A percentile compares a stretch with the other conserved stretches of the same genome.
Conservation (phyloP, 148 eudicot species). For the Chenopodium suecicum region DNA sequence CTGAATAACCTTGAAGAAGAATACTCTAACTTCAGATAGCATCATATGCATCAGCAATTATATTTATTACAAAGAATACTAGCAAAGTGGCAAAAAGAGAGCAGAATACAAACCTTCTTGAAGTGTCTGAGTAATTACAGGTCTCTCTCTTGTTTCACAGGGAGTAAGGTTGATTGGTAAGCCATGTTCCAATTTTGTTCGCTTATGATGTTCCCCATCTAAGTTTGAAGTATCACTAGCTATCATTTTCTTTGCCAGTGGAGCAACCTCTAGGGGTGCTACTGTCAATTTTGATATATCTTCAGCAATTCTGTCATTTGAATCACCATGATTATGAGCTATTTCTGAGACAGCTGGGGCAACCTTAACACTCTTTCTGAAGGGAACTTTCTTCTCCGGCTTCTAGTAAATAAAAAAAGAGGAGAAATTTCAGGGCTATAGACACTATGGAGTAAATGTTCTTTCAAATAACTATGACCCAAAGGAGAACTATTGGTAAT, state of each 20-base stretch:
- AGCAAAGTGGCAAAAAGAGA: conserved; percentile 8
- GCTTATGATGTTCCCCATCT: conserved; percentile 31
- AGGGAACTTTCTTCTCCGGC: conserved; percentile 41
- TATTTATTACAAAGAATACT: background rate
- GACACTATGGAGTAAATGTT: background rate
- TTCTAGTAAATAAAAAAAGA: conserved; percentile 36
- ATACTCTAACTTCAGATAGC: background rate
- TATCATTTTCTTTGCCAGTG: conserved; percentile 14
- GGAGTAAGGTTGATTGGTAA: conserved; percentile 22
- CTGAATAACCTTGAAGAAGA: background rate
- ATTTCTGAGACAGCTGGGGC: conserved; percentile 30
- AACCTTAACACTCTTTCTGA: conserved; percentile 48
- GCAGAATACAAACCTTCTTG: conserved; percentile 41
- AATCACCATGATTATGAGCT: conserved; percentile 28
- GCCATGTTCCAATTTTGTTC: conserved; percentile 23
- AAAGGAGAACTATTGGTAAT: background rate
- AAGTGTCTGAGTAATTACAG: conserved; percentile 27
- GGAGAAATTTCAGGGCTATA: conserved; percentile 12
- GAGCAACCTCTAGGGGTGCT: conserved; percentile 30
- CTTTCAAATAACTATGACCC: background rate
- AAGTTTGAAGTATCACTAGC: conserved; percentile 29
- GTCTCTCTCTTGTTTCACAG: conserved; percentile 14
- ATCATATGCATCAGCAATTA: background rate
- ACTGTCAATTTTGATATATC: conserved; percentile 35
- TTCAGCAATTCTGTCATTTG: conserved; percentile 35